Conservation (phyloP, 2,329 filamentous ascomycete genomes). For the Venturia nashicola region DNA sequence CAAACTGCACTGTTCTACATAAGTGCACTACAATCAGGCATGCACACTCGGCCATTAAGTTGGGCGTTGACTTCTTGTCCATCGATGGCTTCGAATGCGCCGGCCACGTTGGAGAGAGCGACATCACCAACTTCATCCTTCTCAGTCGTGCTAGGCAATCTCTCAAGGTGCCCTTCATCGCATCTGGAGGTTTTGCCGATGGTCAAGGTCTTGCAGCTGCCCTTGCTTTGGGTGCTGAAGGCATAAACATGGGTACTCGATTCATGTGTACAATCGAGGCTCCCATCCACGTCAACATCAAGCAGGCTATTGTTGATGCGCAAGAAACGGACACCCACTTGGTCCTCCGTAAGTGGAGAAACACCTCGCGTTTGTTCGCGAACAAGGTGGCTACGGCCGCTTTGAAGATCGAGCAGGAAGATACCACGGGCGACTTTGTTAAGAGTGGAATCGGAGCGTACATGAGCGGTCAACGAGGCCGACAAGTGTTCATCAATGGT, state of each 20-base stretch:
- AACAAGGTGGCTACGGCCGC: conserved; percentile 81
- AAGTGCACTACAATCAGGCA: conserved; percentile 97
- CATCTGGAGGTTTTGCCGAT: conserved; percentile 89
- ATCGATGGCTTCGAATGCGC: conserved; percentile 98
- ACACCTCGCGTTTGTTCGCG: conserved; percentile 76
- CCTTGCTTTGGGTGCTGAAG: conserved; percentile 76
- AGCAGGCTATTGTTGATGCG: conserved; percentile 78
- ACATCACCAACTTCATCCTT: conserved; percentile 84
- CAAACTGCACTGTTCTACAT: conserved; percentile 70
- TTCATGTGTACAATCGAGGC: conserved; percentile 96
- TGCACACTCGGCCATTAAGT: conserved; percentile 78
- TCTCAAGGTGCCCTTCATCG: conserved; percentile 82
- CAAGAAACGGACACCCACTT: conserved; percentile 86
- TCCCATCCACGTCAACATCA: conserved; percentile 87
- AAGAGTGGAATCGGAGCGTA: conserved; percentile 77
- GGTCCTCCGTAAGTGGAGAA: conserved; percentile 80
- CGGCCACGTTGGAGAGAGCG: conserved; percentile 74
- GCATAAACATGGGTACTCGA: conserved; percentile 96
- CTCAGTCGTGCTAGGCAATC: conserved; percentile 74
- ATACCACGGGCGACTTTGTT: conserved; percentile 72
- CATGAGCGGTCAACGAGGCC: conserved; percentile 81
- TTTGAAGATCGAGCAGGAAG: conserved; percentile 71
- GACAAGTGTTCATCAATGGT: conserved; percentile 84
- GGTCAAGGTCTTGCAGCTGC: conserved; percentile 87
- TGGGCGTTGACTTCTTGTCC: conserved; percentile 90